These are phyloP conservation scores for Dillenia suffruticosa DNA, from an alignment of 164 flowering plant genomes.

Conservation along the genomic window DNA sequence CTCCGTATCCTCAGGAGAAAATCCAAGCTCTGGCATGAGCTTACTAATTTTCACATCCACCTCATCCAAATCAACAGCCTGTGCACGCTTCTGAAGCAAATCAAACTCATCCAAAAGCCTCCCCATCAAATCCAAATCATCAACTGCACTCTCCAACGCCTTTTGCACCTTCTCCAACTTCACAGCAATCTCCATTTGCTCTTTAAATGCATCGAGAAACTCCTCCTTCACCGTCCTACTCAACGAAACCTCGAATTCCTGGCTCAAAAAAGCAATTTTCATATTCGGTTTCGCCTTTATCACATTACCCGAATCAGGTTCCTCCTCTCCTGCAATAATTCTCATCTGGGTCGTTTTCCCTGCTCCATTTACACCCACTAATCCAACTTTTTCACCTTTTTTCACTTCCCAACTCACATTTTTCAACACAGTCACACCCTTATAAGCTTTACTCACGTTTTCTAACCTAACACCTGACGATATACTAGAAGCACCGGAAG, in stretches of 20 bases:
- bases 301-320: conserved; percentile 91
- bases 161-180: conserved; percentile 89
- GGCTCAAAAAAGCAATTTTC: conserved; percentile 86
- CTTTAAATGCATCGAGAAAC: conserved; percentile 85
- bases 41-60: conserved; percentile 85
- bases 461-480: conserved; percentile 91
- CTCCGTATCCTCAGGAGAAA: conserved; percentile 77
- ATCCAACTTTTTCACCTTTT: conserved; percentile 90
- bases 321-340: conserved; percentile 83
- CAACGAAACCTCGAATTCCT: conserved; percentile 88
- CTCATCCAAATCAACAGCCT: conserved; percentile 70
- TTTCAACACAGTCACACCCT: conserved; percentile 80
- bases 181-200: conserved; percentile 75
- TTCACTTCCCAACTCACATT: conserved; percentile 96
- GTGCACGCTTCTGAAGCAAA: conserved; percentile 80
- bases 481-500: conserved; percentile 63
- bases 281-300: conserved; percentile 82
- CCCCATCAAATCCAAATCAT: conserved; percentile 91
- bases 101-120: conserved; percentile 97
- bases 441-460: conserved; percentile 72
- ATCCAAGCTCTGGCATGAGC: conserved; percentile 95
- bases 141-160: conserved; percentile 75
- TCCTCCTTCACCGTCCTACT: conserved; percentile 89
- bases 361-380: conserved; percentile 97
- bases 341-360: conserved; percentile 97